Evolutionary conservation across 768 basidiomycete species (phyloP), one percentile per base, ranked within the genome.

Genomic region (Psilocybe azurescens): DNA sequence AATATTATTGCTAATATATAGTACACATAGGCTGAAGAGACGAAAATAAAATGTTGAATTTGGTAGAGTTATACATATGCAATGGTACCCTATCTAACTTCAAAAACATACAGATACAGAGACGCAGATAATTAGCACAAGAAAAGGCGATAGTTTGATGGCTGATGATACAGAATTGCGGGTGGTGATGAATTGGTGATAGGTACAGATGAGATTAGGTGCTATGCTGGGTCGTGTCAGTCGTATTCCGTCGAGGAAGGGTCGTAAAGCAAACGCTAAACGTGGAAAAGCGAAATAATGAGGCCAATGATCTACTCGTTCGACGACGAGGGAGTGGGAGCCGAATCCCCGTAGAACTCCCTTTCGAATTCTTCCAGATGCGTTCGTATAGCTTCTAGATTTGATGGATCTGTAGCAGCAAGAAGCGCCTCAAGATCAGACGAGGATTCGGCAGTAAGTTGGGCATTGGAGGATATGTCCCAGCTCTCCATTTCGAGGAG

Each of bases 341-440:
- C 30, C 9, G 51, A 0, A 5, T 52, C 52, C 29, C 52, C 39
- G 14, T 53, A 44, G 14, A 53, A 54, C 14, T 33, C 20, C 14
- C 18, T 14, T 36, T 54, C 59, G 18, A 60, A 44, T 30, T 60
- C 59, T 24, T 60, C 52, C 18, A 60, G 41, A 28, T 50, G 52
- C 11, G 47, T 32, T 28, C 47, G 51, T 20, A 60, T 32, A 14
- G n/a, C 36, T 30, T 55, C 53, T 20, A 60, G 29, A 3, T 32
- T 50, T 36, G 47, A 54, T 30, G 20, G 47, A 39, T 61, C 60
- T 30, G 48, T 41, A 32, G 54, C 41, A 3, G 53, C 50, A 28
- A 56, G 20, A 30, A 61, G 54, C 32, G 32, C 24, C 47, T 38
- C 48, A n/a, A 61, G 33, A 3, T 55, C 60, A 50, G 52, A 53